These are phyloP conservation scores for Xylaria sp. DNA, from an alignment of 2,329 filamentous ascomycete species.

Conservation along the genomic window DNA sequence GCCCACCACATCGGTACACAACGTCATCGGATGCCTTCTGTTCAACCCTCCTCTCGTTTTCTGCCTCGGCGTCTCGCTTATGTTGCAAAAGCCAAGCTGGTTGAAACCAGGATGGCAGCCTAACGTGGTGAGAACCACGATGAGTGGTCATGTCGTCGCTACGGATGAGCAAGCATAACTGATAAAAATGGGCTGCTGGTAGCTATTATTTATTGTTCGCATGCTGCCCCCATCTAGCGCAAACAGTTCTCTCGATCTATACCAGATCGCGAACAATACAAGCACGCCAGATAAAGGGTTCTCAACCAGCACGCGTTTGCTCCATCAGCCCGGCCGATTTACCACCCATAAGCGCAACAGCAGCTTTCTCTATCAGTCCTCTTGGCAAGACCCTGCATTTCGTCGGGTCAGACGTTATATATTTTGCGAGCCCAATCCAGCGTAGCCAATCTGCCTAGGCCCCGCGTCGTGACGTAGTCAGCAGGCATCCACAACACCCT, in stretches of 20 bases:
- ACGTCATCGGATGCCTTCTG: slow-evolving; percentile 36
- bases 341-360: background rate
- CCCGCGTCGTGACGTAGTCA: slow-evolving; percentile 37
- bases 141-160: slow-evolving; percentile 39
- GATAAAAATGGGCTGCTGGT: background rate
- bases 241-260: background rate
- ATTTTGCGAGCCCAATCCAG: slow-evolving; percentile 21
- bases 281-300: slow-evolving; percentile 5
- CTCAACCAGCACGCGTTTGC: slow-evolving; percentile 6
- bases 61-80: slow-evolving; percentile 21
- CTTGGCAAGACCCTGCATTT: slow-evolving; percentile 38
- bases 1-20: slow-evolving; percentile 32
- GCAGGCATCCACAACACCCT: slow-evolving; percentile 10
- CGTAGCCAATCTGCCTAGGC: slow-evolving; percentile 25
- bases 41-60: slow-evolving; percentile 30
- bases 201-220: slow-evolving; percentile 24
- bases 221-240: slow-evolving; percentile 7
- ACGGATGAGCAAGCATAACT: slow-evolving; percentile 31
- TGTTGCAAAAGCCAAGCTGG: slow-evolving; percentile 14
- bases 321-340: slow-evolving; percentile 4
- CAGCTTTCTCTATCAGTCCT: slow-evolving; percentile 1
- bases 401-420: slow-evolving; percentile 19
- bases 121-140: slow-evolving; percentile 25
- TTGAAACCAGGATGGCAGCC: slow-evolving; percentile 22
- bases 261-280: slow-evolving; percentile 9